phyloP scores from a whole-genome alignment of 129 eudicot species.

The Lonicera japonica region DNA sequence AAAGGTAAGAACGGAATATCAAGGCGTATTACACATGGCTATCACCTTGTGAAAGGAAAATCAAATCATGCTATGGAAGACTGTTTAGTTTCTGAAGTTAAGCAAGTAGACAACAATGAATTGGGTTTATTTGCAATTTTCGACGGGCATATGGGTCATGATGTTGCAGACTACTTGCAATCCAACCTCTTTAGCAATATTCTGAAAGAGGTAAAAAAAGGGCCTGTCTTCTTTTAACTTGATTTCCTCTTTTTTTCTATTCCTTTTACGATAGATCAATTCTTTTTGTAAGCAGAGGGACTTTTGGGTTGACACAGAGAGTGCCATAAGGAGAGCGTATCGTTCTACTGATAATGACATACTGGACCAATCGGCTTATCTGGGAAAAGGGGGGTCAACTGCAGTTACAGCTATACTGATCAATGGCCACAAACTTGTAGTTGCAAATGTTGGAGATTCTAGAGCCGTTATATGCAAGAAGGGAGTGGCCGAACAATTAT shows the following conservation, averaged over 20 bases:
- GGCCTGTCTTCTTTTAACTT: too few relatives aligned
- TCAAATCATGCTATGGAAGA: constrained; percentile 95
- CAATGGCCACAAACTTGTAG: constrained; percentile 64
- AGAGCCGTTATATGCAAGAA: constrained; percentile 76
- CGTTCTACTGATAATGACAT: constrained; percentile 62
- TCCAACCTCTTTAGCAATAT: constrained; percentile 64
- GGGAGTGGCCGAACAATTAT: constrained; percentile 75
- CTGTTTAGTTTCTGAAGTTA: constrained; percentile 71
- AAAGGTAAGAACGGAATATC: constrained; percentile 62
- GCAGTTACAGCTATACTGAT: constrained; percentile 91
- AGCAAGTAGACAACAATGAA: constrained; percentile 48
- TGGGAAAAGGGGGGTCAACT: constrained; percentile 95
- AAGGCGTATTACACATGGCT: constrained; percentile 72
- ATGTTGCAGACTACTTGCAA: constrained; percentile 75
- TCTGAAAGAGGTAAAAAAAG: constrained; percentile 54
- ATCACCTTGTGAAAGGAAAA: constrained; percentile 81
- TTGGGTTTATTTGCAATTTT: constrained; percentile 81
- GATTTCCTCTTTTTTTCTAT: neutral
- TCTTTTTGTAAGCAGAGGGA: constrained; percentile 46
- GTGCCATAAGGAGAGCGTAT: constrained; percentile 69
- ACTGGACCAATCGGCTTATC: constrained; percentile 48
- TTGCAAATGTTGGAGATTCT: constrained; percentile 96
- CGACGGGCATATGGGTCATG: constrained; percentile 93
- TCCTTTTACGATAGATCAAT: neutral
- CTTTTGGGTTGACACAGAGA: constrained; percentile 65